Conservation (phyloP, 2,329 filamentous ascomycete species). For the Colletotrichum trifolii region DNA sequence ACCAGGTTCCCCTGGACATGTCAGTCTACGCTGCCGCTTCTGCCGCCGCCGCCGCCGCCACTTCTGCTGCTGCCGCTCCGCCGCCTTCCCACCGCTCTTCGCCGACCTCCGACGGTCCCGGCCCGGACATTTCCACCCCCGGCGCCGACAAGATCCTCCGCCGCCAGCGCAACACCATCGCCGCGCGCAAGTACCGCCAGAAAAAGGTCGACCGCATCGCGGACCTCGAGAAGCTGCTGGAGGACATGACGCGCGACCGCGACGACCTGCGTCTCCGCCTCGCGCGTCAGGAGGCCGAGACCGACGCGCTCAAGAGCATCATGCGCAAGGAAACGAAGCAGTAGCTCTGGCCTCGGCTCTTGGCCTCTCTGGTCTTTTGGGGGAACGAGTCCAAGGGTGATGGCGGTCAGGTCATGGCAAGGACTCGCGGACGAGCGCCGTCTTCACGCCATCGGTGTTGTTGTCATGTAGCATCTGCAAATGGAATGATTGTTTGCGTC, state of each 20-base stretch:
- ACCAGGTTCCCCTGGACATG: constrained; percentile 31
- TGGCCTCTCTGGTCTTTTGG: neutral
- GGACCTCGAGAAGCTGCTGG: constrained; percentile 69
- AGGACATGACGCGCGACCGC: constrained; percentile 68
- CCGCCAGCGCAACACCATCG: constrained; percentile 75
- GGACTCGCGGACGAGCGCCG: neutral
- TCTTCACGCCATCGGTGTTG: constrained; percentile 6
- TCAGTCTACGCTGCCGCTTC: constrained; percentile 7
- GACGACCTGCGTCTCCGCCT: constrained; percentile 72
- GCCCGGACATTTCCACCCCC: constrained; percentile 3
- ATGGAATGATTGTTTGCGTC: constrained; percentile 11
- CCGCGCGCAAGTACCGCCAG: constrained; percentile 78
- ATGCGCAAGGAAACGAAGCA: constrained; percentile 40
- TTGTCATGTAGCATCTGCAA: constrained; percentile 7
- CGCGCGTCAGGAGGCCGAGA: constrained; percentile 73
- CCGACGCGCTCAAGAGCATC: constrained; percentile 68
- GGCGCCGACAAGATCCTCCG: constrained; percentile 55
- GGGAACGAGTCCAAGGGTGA: neutral
- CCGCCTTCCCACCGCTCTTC: constrained; percentile 21
- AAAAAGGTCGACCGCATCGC: constrained; percentile 75
- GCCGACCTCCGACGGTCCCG: constrained; percentile 19
- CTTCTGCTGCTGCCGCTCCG: constrained; percentile 2
- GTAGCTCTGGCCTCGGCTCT: neutral
- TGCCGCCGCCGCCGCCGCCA: neutral
- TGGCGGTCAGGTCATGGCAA: constrained; percentile 6